Base-by-base conservation (phyloP, 1,284 basidiomycete genomes). In the Trichosporon coremiiforme region DNA sequence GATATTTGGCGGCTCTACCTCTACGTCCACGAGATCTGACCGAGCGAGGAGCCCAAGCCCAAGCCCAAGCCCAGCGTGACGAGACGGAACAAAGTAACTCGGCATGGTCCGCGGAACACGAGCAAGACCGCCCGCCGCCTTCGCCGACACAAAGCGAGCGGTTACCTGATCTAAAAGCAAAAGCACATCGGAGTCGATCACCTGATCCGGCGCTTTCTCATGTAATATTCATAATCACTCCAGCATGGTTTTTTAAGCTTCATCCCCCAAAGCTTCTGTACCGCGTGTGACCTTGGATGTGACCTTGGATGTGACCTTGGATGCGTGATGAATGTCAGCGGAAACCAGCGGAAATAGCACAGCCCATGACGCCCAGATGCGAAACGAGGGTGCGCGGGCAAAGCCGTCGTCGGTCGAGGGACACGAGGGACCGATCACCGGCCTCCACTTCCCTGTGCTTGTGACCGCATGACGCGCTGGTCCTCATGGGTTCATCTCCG, bases 291-390 rank as follows among this genome's bases (percentile, higher is more conserved):
- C n/a, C n/a, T n/a, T n/a, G n/a, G n/a, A n/a, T n/a, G n/a, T n/a
- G n/a, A n/a, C n/a, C n/a, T n/a, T n/a, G n/a, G n/a, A n/a, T n/a
- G n/a, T n/a, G n/a, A n/a, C n/a, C n/a, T n/a, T n/a, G n/a, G n/a
- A n/a, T n/a, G n/a, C n/a, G n/a, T n/a, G n/a, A n/a, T n/a, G n/a
- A n/a, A n/a, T n/a, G n/a, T n/a, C n/a, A n/a, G n/a, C n/a, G n/a
- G n/a, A n/a, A n/a, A n/a, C n/a, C n/a, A n/a, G n/a, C 22, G 57
- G 55, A 60, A 31, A 60, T 60, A 62, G 57, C 57, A 33, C 31
- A 33, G 57, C 57, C n/a, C 53, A 57, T 31, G 53, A 29, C 10
- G 13, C 4, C 53, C 20, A 29, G 4, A 25, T 25, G 29, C 17
- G 17, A 7, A 33, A 38, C 36, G 36, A 13, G 36, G 36, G 57